These are phyloP conservation scores for Sugiyamaella xylanicola DNA, from an alignment of 1,139 yeast species.

Conservation along the genomic window DNA sequence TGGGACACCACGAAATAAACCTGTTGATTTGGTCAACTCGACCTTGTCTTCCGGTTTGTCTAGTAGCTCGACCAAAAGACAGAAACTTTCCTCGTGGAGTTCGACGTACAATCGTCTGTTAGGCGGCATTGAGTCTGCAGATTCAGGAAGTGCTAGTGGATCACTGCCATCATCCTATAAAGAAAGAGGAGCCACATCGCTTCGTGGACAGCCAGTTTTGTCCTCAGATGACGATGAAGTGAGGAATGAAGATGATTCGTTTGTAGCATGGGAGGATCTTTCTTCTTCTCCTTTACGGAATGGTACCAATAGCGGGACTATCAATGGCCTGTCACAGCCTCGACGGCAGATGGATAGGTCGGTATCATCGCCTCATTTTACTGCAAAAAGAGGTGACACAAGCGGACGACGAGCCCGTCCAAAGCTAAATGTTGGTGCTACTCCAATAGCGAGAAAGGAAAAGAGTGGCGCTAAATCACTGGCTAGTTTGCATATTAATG, in stretches of 20 bases:
- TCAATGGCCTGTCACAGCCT: not conserved
- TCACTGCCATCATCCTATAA: not conserved
- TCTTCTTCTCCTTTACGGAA: conserved; percentile 24
- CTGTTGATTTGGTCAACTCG: not conserved
- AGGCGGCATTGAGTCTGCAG: conserved; percentile 5
- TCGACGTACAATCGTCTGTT: conserved; percentile 13
- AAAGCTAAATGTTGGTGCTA: not conserved
- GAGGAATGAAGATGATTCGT: conserved; percentile 20
- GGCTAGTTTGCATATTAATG: not conserved
- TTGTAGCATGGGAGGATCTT: conserved; percentile 27
- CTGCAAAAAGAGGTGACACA: not conserved
- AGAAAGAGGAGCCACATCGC: not conserved
- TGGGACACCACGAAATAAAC: not conserved
- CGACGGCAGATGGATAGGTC: conserved; percentile 1
- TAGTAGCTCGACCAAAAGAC: not conserved
- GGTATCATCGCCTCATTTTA: conserved; percentile 8
- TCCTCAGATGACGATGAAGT: conserved; percentile 8
- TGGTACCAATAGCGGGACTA: not conserved
- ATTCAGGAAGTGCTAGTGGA: not conserved
- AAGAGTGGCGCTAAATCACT: not conserved
- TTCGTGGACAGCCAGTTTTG: not conserved
- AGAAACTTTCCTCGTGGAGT: conserved; percentile 12
- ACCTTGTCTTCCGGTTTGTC: conserved; percentile 1
- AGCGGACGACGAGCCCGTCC: not conserved
- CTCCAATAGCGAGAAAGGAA: not conserved